Base-by-base conservation (phyloP, 225 moss, liverwort and hornwort species). In the Bryoerythrophyllum caledonicum region DNA sequence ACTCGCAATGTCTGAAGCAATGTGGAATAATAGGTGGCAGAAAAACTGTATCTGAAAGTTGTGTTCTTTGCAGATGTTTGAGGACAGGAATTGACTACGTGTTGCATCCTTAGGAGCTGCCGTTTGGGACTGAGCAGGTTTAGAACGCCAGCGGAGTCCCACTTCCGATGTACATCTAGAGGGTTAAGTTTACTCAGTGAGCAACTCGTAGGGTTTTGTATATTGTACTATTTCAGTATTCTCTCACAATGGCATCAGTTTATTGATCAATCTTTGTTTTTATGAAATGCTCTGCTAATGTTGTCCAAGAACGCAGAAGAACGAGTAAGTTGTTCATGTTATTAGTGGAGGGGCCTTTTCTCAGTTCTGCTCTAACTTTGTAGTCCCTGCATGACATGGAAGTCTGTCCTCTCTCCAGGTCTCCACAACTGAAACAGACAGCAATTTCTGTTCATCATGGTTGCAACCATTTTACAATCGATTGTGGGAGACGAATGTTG, bases 61-160 rank as follows among this genome's bases (percentile, higher is more conserved):
- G 57, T 75, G 30, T 68, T 48, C 20, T 38, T 13, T 3, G 51
- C 76, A 76, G 60, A 68, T 48, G 60, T 76, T 38, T 68, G 68
- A 76, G 60, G 20, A 59, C 68, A 51, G 60, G 35, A 68, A 68
- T 68, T 8, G 25, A 25, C 11, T 34, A 20, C 37, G 60, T 60
- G 60, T 51, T 68, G 65, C 60, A 60, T 43, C 1, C 4, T 54
- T 26, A 15, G 76, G 68, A 68, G 49, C 76, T 68, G 26, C 49
- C 24, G 20, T 8, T 67, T 44, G 19, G 58, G 37, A 44, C 28
- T 16, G 37, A 44, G 43, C 28, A 30, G 54, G 53, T 37, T 35
- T 6, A 53, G 63, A 74, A 74, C 19, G 54, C 27, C 54, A 74
- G 24, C 25, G 53, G 34, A 60, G 41, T 38, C 49, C 49, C 76